phyloP scores from a whole-genome alignment of 2,329 filamentous ascomycete species.

The Aspergillus floridensis region DNA sequence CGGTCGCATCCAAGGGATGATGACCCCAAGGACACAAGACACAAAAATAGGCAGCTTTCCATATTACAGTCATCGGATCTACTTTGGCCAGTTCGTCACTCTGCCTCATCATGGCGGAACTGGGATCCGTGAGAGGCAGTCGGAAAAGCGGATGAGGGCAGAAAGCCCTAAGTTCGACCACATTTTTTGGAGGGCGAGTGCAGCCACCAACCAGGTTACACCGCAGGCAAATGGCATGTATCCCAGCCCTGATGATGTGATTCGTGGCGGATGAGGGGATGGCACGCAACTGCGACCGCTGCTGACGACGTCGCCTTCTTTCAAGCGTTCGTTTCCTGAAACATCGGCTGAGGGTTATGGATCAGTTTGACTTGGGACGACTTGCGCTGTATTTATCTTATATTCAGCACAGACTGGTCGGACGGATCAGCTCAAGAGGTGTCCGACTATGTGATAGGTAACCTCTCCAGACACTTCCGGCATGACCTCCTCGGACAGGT shows the following conservation, averaged over 20 bases:
- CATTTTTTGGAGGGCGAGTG: not conserved
- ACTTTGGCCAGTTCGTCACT: not conserved
- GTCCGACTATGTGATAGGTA: too few relatives aligned
- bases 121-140: not conserved
- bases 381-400: not conserved
- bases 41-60: not conserved
- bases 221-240: not conserved
- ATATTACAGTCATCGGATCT: not conserved
- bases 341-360: too few relatives aligned
- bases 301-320: not conserved
- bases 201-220: not conserved
- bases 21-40: not conserved
- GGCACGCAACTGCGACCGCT: not conserved
- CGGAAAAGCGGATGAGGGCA: not conserved
- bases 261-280: constrained; percentile 2
- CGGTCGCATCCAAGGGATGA: not conserved
- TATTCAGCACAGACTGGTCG: not conserved
- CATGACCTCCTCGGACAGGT: not conserved
- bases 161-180: not conserved
- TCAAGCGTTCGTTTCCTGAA: too few relatives aligned
- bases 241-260: constrained; percentile 9
- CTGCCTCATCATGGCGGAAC: not conserved
- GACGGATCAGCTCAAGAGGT: too few relatives aligned
- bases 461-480: not conserved
- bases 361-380: not conserved